Evolutionary conservation across 2,329 filamentous ascomycete species (phyloP).

Genomic region (Cladosporium cucumerinum): DNA sequence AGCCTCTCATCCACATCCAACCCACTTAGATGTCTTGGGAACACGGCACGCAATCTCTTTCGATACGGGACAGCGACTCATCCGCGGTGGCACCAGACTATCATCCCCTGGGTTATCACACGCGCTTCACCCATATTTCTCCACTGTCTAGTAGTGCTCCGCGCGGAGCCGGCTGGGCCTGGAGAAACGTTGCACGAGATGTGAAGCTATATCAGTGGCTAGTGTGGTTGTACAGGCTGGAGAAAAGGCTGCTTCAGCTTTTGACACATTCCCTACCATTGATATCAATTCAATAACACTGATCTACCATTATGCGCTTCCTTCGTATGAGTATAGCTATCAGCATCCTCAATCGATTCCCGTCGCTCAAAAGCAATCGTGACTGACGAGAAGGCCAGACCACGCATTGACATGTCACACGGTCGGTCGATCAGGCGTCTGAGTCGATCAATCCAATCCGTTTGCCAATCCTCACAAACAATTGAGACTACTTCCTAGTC

Average conservation of each 20-base stretch:
- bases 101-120: background rate
- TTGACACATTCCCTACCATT: background rate
- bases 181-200: conserved; percentile 8
- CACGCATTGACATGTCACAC: background rate
- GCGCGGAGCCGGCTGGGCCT: conserved; percentile 15
- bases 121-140: conserved; percentile 15
- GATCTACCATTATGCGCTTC: background rate
- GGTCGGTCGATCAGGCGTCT: background rate
- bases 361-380: background rate
- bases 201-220: background rate
- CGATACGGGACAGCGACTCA: background rate
- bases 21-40: conserved; percentile 3
- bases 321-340: background rate
- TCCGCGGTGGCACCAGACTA: background rate
- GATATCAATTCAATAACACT: background rate
- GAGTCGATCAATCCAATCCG: conserved; percentile 4
- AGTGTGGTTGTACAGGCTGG: background rate
- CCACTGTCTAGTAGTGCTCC: conserved; percentile 12
- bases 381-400: background rate
- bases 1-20: background rate
- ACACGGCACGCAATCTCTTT: conserved; percentile 1
- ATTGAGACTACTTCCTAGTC: background rate
- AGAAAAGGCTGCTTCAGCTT: background rate
- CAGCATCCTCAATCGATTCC: background rate
- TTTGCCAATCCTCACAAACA: conserved; percentile 13